Evolutionary conservation across 2,329 filamentous ascomycete species (phyloP), one percentile per base, ranked within the genome.

Genomic region (Fusarium coicis): DNA sequence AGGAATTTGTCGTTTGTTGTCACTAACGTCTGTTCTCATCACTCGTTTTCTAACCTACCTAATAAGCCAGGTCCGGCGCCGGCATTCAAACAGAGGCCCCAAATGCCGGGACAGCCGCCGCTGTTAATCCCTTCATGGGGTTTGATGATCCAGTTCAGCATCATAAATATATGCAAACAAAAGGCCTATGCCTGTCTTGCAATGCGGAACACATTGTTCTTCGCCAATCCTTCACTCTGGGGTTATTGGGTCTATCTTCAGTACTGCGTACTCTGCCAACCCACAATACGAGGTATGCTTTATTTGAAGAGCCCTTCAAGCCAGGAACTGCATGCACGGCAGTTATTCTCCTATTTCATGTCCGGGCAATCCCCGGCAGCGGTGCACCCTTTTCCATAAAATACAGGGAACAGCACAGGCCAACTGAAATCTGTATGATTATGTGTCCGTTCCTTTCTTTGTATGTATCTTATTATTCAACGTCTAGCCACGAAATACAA

Each of bases 331-430:
- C 50, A 63, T 61, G 37, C 42, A 62, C 63, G 57, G 64, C 65
- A 56, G 50, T 67, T 58, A 42, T 52, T 66, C 49, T 67, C 43
- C 60, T 61, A 47, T 55, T 26, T 57, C 55, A 42, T 50, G 7
- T 46, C 75, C 73, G 68, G 50, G 19, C 64, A 76, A 76, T 76
- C 76, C 42, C 73, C 67, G 69, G 56, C 59, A 46, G 21, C 52
- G 26, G 39, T 40, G 18, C 30, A 49, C 63, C 59, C 52, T 44
- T 26, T 34, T 18, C 50, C 19, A 28, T 54, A 18, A 39, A 28
- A 36, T 32, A 49, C 37, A 44, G 44, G 54, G 56, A 70, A 66
- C 56, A 65, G 36, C 49, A 63, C 36, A 65, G 28, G 23, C 34
- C n/a, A 44, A n/a, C 32, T 36, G n/a, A 44, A 28, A 39, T 32